phyloP scores from a whole-genome alignment of 345 rosid species.

The Luvunga scandens region DNA sequence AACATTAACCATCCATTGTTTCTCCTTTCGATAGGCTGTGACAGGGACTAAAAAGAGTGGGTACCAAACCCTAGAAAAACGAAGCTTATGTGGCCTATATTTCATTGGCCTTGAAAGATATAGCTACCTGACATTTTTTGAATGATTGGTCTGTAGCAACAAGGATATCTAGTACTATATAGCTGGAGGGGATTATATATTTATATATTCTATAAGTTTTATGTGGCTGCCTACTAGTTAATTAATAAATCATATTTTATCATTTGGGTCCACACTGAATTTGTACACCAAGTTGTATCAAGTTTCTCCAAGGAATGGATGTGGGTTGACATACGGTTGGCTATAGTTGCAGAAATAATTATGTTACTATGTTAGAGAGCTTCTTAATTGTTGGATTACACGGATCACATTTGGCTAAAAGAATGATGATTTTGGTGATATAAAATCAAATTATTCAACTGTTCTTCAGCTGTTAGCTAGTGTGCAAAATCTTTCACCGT shows the following conservation, averaged over 20 bases:
- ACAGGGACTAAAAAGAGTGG: not conserved
- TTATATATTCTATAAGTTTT: not conserved
- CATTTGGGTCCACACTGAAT: conserved; percentile 6
- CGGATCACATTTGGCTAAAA: not conserved
- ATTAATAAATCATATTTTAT: not conserved
- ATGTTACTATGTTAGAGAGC: not conserved
- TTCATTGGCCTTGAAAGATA: not conserved
- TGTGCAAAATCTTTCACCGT: not conserved
- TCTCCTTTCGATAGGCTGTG: too few species aligned
- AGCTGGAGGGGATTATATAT: conserved; percentile 2
- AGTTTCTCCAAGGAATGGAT: not conserved
- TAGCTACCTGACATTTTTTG: not conserved
- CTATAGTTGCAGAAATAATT: conserved; percentile 3
- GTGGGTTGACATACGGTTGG: not conserved
- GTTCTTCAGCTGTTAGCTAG: not conserved
- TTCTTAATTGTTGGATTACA: not conserved
- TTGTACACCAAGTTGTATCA: not conserved
- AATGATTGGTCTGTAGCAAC: conserved; percentile 11
- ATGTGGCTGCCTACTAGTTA: not conserved
- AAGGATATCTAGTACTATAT: not conserved
- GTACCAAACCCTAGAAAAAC: not conserved
- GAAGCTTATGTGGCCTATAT: not conserved
- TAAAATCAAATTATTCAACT: not conserved
- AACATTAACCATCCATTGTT: conserved; percentile 8
- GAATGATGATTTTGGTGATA: not conserved